These are phyloP conservation scores for Jaltomata sinuosa DNA, from an alignment of 257 asterid genomes.

Conservation along the genomic window DNA sequence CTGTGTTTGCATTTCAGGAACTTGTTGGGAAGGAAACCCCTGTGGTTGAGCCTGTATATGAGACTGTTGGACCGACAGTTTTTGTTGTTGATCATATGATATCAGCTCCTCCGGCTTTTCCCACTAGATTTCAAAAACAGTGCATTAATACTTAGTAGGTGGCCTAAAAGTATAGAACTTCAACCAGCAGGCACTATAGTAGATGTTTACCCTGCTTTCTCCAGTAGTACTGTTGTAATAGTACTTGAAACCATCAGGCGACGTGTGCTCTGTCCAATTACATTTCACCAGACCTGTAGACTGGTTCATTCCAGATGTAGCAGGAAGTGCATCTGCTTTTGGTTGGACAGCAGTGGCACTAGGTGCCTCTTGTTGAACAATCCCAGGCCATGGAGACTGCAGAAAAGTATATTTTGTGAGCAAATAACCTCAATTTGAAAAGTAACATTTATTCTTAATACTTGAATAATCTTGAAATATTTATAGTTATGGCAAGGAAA, in stretches of 20 bases:
- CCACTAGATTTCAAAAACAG: slow-evolving; percentile 46
- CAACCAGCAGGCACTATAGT: background rate
- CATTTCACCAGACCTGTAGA: slow-evolving; percentile 23
- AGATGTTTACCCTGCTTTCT: slow-evolving; percentile 78
- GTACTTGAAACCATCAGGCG: slow-evolving; percentile 93
- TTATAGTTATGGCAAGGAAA: background rate
- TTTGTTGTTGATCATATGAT: slow-evolving; percentile 47
- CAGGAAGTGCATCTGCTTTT: slow-evolving; percentile 30
- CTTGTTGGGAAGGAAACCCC: slow-evolving; percentile 39
- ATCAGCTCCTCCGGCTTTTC: slow-evolving; percentile 83
- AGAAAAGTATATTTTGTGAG: slow-evolving; percentile 1
- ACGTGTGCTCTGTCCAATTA: slow-evolving; percentile 88
- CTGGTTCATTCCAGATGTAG: slow-evolving; percentile 22
- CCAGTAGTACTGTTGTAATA: slow-evolving; percentile 76
- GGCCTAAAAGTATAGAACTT: background rate
- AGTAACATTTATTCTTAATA: background rate
- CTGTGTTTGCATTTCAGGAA: slow-evolving; percentile 51
- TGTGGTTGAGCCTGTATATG: slow-evolving; percentile 42
- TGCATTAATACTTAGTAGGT: background rate
- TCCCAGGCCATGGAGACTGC: slow-evolving; percentile 65
- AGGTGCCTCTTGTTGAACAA: slow-evolving; percentile 30
- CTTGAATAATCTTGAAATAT: background rate
- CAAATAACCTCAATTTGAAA: background rate
- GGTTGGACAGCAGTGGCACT: slow-evolving; percentile 27
- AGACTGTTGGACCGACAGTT: slow-evolving; percentile 36